phyloP scores from a whole-genome alignment of 176 grass and related monocot species.

The Aegilops umbellulata region DNA sequence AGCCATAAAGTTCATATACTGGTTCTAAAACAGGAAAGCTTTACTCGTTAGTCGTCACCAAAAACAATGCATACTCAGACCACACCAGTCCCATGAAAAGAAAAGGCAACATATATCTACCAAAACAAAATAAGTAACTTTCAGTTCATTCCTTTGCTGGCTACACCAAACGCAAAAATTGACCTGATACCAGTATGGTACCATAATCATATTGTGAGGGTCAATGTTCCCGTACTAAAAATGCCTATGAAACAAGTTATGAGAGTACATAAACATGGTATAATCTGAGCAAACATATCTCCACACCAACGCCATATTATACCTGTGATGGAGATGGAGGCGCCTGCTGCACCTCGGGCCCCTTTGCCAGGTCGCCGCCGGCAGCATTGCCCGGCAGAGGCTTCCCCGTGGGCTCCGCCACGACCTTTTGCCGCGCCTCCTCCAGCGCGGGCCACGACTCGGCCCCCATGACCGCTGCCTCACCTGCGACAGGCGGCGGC shows the following conservation, averaged over 20 bases:
- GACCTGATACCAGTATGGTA: background rate
- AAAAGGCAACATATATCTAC: background rate
- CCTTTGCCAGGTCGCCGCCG: slow-evolving; percentile 11
- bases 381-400: slow-evolving; percentile 29
- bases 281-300: background rate
- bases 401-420: slow-evolving; percentile 29
- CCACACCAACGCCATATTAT: background rate
- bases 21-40: background rate
- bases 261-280: background rate
- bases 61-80: background rate
- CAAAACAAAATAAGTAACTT: background rate
- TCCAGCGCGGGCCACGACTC: slow-evolving; percentile 69
- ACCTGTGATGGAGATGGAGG: slow-evolving; percentile 31
- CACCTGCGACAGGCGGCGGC: slow-evolving; percentile 9
- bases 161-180: background rate
- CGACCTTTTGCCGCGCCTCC: slow-evolving; percentile 44
- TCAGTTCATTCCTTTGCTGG: background rate
- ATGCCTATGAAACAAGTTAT: background rate
- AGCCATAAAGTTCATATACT: background rate
- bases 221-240: background rate
- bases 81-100: background rate
- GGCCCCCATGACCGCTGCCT: slow-evolving; percentile 56
- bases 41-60: background rate
- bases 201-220: background rate
- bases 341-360: slow-evolving; percentile 3